These are phyloP conservation scores for Phytophthora fragariaefolia DNA, from an alignment of 352 stramenopile species.

Conservation along the genomic window DNA sequence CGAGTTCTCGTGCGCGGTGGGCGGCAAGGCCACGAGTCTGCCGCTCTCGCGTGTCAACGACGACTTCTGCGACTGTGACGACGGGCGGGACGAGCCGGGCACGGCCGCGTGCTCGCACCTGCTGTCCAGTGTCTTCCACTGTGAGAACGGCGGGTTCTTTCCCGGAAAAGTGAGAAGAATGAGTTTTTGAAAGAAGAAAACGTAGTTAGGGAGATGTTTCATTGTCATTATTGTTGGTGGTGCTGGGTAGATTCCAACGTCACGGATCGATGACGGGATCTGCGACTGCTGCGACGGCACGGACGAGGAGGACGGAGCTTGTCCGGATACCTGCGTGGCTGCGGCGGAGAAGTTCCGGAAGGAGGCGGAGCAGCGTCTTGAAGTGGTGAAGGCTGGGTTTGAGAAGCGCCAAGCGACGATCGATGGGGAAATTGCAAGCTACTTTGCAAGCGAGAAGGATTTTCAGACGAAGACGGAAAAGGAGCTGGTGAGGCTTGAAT, in stretches of 20 bases:
- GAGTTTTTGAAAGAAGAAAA: not conserved
- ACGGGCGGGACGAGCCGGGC: conserved; percentile 88
- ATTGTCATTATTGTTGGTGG: not conserved
- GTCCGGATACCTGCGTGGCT: conserved; percentile 54
- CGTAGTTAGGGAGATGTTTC: not conserved
- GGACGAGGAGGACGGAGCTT: conserved; percentile 81
- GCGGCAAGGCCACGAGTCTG: conserved; percentile 42
- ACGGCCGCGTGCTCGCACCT: conserved; percentile 85
- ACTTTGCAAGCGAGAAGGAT: conserved; percentile 49
- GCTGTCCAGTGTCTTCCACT: conserved; percentile 64
- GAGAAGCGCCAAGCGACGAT: conserved; percentile 55
- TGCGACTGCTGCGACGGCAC: conserved; percentile 98
- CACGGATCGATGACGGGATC: conserved; percentile 92
- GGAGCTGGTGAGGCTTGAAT: conserved; percentile 43
- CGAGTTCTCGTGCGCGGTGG: conserved; percentile 44
- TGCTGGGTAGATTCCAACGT: conserved; percentile 68
- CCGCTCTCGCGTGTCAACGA: conserved; percentile 83
- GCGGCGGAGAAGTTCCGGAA: conserved; percentile 48
- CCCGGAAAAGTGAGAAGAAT: conserved; percentile 47
- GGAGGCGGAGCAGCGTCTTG: conserved; percentile 44
- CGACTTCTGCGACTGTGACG: conserved; percentile 94
- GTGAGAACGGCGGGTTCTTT: conserved; percentile 72
- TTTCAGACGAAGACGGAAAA: conserved; percentile 37
- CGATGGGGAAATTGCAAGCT: conserved; percentile 45
- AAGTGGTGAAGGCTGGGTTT: conserved; percentile 51